Conservation (phyloP, 805 yeast genomes). For the Zygotorulaspora chibaensis region DNA sequence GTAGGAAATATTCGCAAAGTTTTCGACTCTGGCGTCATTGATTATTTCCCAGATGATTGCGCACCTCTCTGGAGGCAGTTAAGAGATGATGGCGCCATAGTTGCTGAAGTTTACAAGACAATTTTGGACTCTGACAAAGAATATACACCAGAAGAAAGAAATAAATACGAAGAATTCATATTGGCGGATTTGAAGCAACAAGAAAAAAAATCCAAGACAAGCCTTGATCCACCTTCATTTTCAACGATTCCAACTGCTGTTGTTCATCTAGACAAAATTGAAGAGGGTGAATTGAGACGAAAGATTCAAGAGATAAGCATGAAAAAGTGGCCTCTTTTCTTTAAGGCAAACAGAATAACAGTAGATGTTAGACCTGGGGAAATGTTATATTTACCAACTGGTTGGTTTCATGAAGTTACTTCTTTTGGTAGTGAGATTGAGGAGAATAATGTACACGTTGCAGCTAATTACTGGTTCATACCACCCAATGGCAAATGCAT, state of each 20-base stretch:
- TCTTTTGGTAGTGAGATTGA: slow-evolving; percentile 45
- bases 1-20: slow-evolving; percentile 56
- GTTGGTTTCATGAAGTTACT: slow-evolving; percentile 81
- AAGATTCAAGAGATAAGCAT: slow-evolving; percentile 38
- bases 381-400: slow-evolving; percentile 66
- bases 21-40: slow-evolving; percentile 62
- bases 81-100: slow-evolving; percentile 58
- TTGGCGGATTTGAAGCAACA: slow-evolving; percentile 28
- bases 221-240: slow-evolving; percentile 64
- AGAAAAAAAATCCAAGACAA: slow-evolving; percentile 17
- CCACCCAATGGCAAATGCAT: slow-evolving; percentile 47
- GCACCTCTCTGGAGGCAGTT: slow-evolving; percentile 64
- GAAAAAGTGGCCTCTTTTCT: slow-evolving; percentile 47
- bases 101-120: slow-evolving; percentile 47
- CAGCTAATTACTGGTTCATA: slow-evolving; percentile 70
- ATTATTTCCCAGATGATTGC: slow-evolving; percentile 48
- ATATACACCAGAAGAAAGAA: slow-evolving; percentile 22
- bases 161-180: slow-evolving; percentile 24
- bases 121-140: slow-evolving; percentile 31
- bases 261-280: slow-evolving; percentile 54
- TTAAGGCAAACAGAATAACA: slow-evolving; percentile 39
- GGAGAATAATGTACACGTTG: slow-evolving; percentile 45
- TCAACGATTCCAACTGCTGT: slow-evolving; percentile 59
- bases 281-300: slow-evolving; percentile 26
- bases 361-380: slow-evolving; percentile 58